Evolutionary conservation across 306 rosid species (phyloP), one percentile per base, ranked within the genome.

Genomic region (Pyrus bretschneideri): DNA sequence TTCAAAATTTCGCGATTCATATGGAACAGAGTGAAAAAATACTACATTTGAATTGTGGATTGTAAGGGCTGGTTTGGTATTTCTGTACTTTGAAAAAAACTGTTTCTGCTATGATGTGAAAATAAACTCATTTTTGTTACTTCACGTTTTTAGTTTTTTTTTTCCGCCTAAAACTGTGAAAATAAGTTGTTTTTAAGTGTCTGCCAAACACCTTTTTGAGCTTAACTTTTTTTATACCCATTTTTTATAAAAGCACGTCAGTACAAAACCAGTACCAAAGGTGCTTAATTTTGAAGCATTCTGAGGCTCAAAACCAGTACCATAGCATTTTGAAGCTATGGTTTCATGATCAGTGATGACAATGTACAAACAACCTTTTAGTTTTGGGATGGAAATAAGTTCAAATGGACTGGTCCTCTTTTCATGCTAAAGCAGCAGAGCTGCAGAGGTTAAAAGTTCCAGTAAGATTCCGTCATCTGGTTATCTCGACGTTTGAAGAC

Each of bases 231-330:
- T 25, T 25, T 25, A 25, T 25, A 25, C 2, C 0, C 27, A 25
- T 1, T 25, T 25, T 25, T 25, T 25, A 25, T 25, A 25, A 25
- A 25, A 25, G 27, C 1, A 25, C 27, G 2, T 1, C 27, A 25
- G 27, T 25, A 25, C 2, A 2, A 25, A 25, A 25, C 27, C 27
- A 25, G 2, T 25, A 25, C 27, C 1, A 62, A 38, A 14, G 40
- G 5, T 62, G 67, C n/a, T 60, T 25, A 60, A 17, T 45, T 17
- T 11, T 21, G 25, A 19, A 4, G 25, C 31, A 62, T 27, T 46
- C 59, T 27, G 75, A 71, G 75, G 21, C 54, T 23, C 74, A 52
- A 21, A n/a, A n/a, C n/a, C n/a, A n/a, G n/a, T n/a, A n/a, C n/a
- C n/a, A n/a, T n/a, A n/a, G n/a, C n/a, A n/a, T n/a, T n/a, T n/a